Conservation (phyloP, 805 yeast species). For the Kodamaea fukazawae region DNA sequence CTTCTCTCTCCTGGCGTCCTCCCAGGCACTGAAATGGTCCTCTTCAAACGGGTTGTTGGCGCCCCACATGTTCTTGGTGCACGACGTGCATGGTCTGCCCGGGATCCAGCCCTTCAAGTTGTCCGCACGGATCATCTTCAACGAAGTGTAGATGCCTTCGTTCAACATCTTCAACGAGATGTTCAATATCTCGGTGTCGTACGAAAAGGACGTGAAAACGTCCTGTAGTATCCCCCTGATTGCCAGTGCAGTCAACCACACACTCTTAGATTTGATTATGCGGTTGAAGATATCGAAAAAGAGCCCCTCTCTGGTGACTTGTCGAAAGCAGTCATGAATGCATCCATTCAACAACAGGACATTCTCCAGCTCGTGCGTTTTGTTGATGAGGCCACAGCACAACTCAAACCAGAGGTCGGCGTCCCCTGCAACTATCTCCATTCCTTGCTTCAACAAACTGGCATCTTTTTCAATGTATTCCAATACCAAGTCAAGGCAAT, state of each 20-base stretch:
- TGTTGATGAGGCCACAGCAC: constrained; percentile 8
- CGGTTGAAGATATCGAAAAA: constrained; percentile 54
- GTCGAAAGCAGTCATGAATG: constrained; percentile 32
- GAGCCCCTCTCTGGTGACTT: constrained; percentile 17
- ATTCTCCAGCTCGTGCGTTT: constrained; percentile 1
- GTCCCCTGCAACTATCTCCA: constrained; percentile 23
- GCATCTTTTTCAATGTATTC: constrained; percentile 1
- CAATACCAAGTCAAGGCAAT: constrained; percentile 1
- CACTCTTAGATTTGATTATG: constrained; percentile 49
- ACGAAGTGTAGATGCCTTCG: constrained; percentile 49
- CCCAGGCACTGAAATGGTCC: constrained; percentile 57
- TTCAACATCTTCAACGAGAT: constrained; percentile 55
- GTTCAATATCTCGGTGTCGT: constrained; percentile 56
- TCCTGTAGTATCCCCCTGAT: constrained; percentile 60
- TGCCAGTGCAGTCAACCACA: constrained; percentile 45
- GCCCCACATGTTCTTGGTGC: constrained; percentile 77
- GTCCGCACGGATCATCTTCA: constrained; percentile 40
- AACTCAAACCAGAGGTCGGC: constrained; percentile 4
- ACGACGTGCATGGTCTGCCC: constrained; percentile 64
- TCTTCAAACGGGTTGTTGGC: constrained; percentile 43
- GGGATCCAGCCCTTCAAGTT: constrained; percentile 60
- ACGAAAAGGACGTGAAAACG: constrained; percentile 59
- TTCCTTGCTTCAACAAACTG: constrained; percentile 21
- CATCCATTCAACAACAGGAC: constrained; percentile 21
- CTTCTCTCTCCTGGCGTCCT: constrained; percentile 29